Evolutionary conservation across 768 basidiomycete genomes (phyloP), one percentile per base, ranked within the genome.

Genomic region (Russula dissimulans): DNA sequence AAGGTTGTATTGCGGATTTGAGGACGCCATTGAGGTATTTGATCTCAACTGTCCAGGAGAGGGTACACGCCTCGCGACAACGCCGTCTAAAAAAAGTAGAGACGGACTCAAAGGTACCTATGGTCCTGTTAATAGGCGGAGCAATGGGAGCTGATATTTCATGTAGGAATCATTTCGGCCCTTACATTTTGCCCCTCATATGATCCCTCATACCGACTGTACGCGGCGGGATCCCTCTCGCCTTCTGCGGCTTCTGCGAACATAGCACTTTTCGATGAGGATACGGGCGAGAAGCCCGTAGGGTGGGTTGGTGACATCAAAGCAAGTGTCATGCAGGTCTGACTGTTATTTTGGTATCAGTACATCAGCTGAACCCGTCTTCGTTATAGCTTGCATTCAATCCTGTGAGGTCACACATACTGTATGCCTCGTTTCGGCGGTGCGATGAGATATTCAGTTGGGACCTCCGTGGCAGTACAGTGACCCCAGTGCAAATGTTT

Each of bases 1-100:
- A 67, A 91, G 91, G 65, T 70, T 95, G 3, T 95, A 92, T 71
- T 93, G 93, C 68, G 91, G 92, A 0, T 89, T 87, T 61, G 86
- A 91, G 70, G 81, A 86, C 64, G 86, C 90, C 6, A 87, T 95
- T 52, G 92, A 94, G 70, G 78, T 92, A 15, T 90, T 95, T 68
- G 89, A 94, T 66, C 70, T 95, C 5, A 73, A 79, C 10, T 71
- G 72, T 29, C 93, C 93, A 0, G 91, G 93, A 0, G 80, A 82
- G 65, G 89, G 90, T 2, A 79, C 77, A 0, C 80, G 94, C 2
- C 65, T 93, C 3, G 78, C 74, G 15, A 92, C 88, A 1, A 84
- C 83, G 0, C 83, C 85, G 1, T 84, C 83, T 0, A 85, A 85
- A 70, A 90, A 87, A 69, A 88, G 84, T 61, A 86, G 84, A 66